Evolutionary conservation across 257 asterid genomes (phyloP), one percentile per base, ranked within the genome.

Genomic region (Solanum chilense): DNA sequence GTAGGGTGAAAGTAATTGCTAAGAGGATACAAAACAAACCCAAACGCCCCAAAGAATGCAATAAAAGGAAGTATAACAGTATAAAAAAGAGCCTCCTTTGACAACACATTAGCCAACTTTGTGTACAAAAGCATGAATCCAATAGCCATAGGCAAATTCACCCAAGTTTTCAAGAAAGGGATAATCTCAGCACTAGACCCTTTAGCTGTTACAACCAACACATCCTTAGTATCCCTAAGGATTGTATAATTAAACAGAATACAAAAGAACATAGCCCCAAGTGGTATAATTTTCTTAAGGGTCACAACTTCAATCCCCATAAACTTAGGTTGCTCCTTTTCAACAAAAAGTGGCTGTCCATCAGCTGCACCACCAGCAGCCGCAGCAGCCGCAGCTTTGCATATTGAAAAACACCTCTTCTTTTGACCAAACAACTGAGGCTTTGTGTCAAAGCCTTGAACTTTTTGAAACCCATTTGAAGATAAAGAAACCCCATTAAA

Each of bases 121-220:
- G 99, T 93, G 88, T 97, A 97, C 90, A 96, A 49, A 39, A 97
- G 84, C 99, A 96, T 97, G 89, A 97, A 97, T 85, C 99, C 99
- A 68, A 97, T 88, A 88, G 99, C 99, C 98, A 97, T 93, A 25
- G 99, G 99, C 93, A 97, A 90, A 95, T 97, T 97, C 90, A 97
- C 99, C 99, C 99, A 97, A 29, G 99, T 97, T 92, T 97, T 97
- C 95, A 97, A 78, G 93, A 97, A 97, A 31, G 99, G 99, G 84
- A 97, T 97, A 86, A 97, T 97, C 84, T 97, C 99, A 62, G 99
- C 99, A 87, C 99, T 97, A 3, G 99, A 97, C 25, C 99, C 99
- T 89, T 93, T 90, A 0, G 99, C 99, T 12, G 99, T 97, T 87
- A 97, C 99, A 89, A 96, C 99, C 86, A 97, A 89, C 5, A 97